Evolutionary conservation across 768 basidiomycete genomes (phyloP).

Genomic region (Lepiota venenata): DNA sequence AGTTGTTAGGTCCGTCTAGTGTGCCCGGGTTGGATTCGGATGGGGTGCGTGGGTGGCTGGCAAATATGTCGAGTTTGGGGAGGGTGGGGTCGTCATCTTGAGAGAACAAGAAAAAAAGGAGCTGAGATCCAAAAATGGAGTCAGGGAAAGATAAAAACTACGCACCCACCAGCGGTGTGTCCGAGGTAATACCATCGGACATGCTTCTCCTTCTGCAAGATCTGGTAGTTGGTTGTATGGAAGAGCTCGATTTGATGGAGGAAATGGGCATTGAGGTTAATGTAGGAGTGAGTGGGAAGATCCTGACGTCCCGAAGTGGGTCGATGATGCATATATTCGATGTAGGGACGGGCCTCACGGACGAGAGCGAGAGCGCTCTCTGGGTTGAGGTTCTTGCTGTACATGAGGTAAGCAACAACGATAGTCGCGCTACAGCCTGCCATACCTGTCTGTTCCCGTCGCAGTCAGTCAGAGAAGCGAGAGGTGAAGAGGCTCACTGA

Average conservation of each 20-base stretch:
- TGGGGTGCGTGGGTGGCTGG: slow-evolving; percentile 66
- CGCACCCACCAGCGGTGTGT: slow-evolving; percentile 68
- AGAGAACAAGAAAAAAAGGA: neutral
- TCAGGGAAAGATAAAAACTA: slow-evolving; percentile 15
- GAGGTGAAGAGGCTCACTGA: no score
- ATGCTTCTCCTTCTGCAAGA: slow-evolving; percentile 62
- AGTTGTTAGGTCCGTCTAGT: slow-evolving; percentile 57
- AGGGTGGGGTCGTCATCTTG: slow-evolving; percentile 72
- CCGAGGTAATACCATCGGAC: slow-evolving; percentile 85
- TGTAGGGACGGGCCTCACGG: slow-evolving; percentile 56
- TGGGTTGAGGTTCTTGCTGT: slow-evolving; percentile 52
- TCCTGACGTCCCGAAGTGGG: no score
- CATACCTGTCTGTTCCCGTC: slow-evolving; percentile 4
- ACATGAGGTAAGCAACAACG: slow-evolving; percentile 88
- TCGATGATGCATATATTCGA: slow-evolving; percentile 50
- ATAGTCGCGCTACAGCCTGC: slow-evolving; percentile 84
- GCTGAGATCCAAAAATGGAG: neutral
- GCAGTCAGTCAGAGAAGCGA: neutral
- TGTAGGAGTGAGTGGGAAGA: neutral
- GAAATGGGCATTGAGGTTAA: slow-evolving; percentile 86
- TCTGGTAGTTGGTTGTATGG: slow-evolving; percentile 65
- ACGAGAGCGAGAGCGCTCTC: slow-evolving; percentile 69
- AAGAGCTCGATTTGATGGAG: slow-evolving; percentile 79
- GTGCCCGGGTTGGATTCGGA: slow-evolving; percentile 58
- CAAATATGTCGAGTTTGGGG: slow-evolving; percentile 70